Evolutionary conservation across 2,329 filamentous ascomycete genomes (phyloP), one percentile per base, ranked within the genome.

Genomic region (Mycosphaerelloides madeirae): DNA sequence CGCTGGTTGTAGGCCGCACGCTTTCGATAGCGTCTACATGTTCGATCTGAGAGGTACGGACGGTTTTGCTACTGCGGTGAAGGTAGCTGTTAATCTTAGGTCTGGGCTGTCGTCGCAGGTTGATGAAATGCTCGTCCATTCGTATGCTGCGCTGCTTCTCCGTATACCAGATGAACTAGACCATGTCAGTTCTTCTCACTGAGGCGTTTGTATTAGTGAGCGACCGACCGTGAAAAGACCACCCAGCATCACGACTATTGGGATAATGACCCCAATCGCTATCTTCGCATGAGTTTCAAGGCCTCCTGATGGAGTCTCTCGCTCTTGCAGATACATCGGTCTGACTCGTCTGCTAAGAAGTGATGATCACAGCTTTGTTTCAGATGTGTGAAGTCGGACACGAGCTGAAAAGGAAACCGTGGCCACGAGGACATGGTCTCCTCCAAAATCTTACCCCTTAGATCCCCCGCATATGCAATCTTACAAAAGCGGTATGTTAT

Each of bases 211-310:
- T n/a, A n/a, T n/a, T n/a, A 25, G 9, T 25, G 22, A 25, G 22
- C 22, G 22, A 25, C 22, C 6, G 3, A 35, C 11, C 33, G 11
- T 32, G 8, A 46, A 14, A 4, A 52, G 29, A 13, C 39, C 43
- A 11, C 33, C 46, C 3, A 52, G 29, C 3, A 52, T 34, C 3
- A 44, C 29, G 9, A 46, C 12, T 8, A 52, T 34, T 3, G 49
- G 49, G 28, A 52, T 41, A 14, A 49, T 46, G 18, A 52, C 47
- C 7, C 49, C 49, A 16, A 52, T 47, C 12, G 46, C 46, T 31
- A 52, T 43, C 31, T 46, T 36, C 5, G 46, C 42, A 35, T 46
- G 41, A n/a, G 46, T 38, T 11, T 42, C 43, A n/a, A 46, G 22
- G 41, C 13, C 31, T 25, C 18, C 36, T 36, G 31, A 35, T 16